Evolutionary conservation across 768 basidiomycete genomes (phyloP), one percentile per base, ranked within the genome.

Genomic region (Hemileccinum impolitum): DNA sequence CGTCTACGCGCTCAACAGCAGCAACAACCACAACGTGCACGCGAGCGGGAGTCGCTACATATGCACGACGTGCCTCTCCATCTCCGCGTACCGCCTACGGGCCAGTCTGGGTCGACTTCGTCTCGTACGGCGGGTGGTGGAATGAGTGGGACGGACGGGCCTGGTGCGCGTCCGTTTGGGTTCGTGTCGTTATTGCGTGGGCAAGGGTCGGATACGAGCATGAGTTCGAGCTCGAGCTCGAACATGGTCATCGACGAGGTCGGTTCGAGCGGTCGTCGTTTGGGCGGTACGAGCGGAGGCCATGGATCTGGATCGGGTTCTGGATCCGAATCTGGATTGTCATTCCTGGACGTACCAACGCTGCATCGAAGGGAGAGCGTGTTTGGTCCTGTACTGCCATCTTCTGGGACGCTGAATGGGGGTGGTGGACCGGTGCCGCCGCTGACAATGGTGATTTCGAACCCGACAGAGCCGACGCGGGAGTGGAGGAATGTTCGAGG

Each of bases 141-240:
- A 2, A n/a, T 26, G 10, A 15, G 15, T n/a, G 45, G 45, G 15
- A 49, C 50, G 15, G 57, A 60, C 9, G 51, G 51, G 12, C 12
- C 57, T 13, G 39, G 52, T 2, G 26, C 17, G 36, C 61, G 58
- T 28, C 43, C 53, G 23, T 43, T 49, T 23, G 53, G 57, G 37
- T 59, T 58, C 35, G 13, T 47, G 19, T 30, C 61, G 39, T 23
- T 45, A 18, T 28, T 44, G 47, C 53, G 51, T 8, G 56, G 54
- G 26, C 63, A 54, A 35, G 63, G 51, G 10, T 54, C 55, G 1
- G 50, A 54, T 47, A 46, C 58, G 39, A 62, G 49, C 39, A 43
- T 35, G 39, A 54, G 51, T 10, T 26, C 61, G 19, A 51, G 6
- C 40, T 47, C 58, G 18, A 47, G 55, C n/a, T 32, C 31, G 41